Base-by-base conservation (phyloP, 1,284 basidiomycete genomes). In the Ustanciosporium gigantosporum region DNA sequence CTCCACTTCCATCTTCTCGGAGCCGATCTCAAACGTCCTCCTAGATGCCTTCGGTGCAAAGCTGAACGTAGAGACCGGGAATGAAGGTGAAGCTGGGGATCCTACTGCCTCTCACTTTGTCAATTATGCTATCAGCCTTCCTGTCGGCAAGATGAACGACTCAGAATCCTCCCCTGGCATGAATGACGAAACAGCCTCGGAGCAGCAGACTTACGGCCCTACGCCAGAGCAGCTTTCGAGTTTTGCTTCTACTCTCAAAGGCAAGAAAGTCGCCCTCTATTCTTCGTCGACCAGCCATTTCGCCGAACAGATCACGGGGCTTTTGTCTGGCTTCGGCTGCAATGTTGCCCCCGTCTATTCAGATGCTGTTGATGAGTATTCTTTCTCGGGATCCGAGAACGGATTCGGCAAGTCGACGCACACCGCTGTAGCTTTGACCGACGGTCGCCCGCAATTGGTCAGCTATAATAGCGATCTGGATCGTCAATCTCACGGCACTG, bases 381-480 rank as follows among this genome's bases (percentile, higher is more conserved):
- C 50, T 0, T 40, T 47, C 13, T 21, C 36, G 2, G 49, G 52
- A 9, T 22, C 36, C 16, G 46, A 41, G 11, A 25, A 29, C 15
- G 42, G 46, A 21, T 53, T 46, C 36, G 57, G 49, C 21, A 46
- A 49, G 24, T 46, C 44, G 36, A 37, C 45, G 13, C 42, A 59
- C 24, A 69, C 68, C 16, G 68, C 68, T 16, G 57, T 71, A 19
- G 66, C 68, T 0, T 34, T 66, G 20, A 57, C 66, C 9, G 41
- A 41, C 16, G 65, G 65, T 5, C 36, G 60, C 15, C 68, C 68
- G 3, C 37, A 48, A 0, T 40, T 71, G 4, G 64, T 71, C 31
- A 59, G 56, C 56, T 70, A 66, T 38, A 58, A 52, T 4, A 70
- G 66, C 39, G 61, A 65, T 15, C 46, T 64, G 3, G 53, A 49